Evolutionary conservation across 352 stramenopile genomes (phyloP), one percentile per base, ranked within the genome.

Genomic region (Phytophthora niederhauseri): DNA sequence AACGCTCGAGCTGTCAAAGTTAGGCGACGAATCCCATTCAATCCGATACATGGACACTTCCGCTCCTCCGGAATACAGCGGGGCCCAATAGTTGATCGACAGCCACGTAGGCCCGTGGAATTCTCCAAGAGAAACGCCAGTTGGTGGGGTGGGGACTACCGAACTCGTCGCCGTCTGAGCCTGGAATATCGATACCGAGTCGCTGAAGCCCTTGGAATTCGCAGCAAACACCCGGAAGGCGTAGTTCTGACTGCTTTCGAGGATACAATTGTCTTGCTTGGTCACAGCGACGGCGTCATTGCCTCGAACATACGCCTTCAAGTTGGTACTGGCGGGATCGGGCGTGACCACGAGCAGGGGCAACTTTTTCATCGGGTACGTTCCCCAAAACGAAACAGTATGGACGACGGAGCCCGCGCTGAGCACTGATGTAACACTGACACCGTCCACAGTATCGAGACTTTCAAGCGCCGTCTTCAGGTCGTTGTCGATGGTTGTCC

Each of bases 1-100:
- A 6, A 66, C 65, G 48, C 90, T 96, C 0, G 77, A 84, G 46
- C 89, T 91, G 46, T 94, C 82, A 57, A 98, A 98, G 1, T 69
- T 80, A 4, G 78, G 69, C 0, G 84, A 91, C 0, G 87, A 94
- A 58, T 98, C 94, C 76, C 94, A 97, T 75, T 99, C 93, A 14
- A 99, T 82, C 45, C 87, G 81, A 57, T 98, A 98, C 76, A 97
- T 95, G 3, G 89, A 97, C 43, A 99, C 86, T 7, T 73, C 62
- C 0, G 91, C 81, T 4, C 95, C 97, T 24, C 97, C 97, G 30
- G 96, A 84, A 74, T 97, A 97, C 7, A 83, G 70, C 0, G 94
- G 92, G 3, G 88, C 73, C 2, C 81, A 84, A 51, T 97, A 98
- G 50, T 92, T 72, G 9, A 98, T 75, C 0, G 80, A 91, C 6